These are phyloP conservation scores for Paecilomyces fulvus DNA, from an alignment of 2,329 filamentous ascomycete species.

Conservation along the genomic window DNA sequence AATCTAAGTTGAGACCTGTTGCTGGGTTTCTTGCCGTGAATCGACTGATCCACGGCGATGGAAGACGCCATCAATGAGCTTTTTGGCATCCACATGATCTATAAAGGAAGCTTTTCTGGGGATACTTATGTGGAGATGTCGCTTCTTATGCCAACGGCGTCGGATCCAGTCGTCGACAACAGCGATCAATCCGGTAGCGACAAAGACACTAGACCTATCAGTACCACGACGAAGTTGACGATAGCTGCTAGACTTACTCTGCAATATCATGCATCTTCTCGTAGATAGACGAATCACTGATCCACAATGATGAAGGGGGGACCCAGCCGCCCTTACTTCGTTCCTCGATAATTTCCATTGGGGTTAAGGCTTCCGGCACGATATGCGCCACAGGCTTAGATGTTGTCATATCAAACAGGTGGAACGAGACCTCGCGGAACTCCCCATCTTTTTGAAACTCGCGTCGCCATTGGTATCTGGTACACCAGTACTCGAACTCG, in stretches of 20 bases:
- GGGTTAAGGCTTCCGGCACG: conserved; percentile 67
- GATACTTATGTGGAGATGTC: conserved; percentile 43
- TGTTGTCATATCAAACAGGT: conserved; percentile 62
- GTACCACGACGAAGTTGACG: background rate
- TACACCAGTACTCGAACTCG: conserved; percentile 90
- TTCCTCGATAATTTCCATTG: conserved; percentile 62
- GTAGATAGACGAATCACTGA: conserved; percentile 65
- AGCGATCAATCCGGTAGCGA: conserved; percentile 80
- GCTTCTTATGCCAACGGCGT: conserved; percentile 58
- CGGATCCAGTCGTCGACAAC: conserved; percentile 90
- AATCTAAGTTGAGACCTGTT: conserved; percentile 1
- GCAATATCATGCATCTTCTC: conserved; percentile 68
- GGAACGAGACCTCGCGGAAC: conserved; percentile 62
- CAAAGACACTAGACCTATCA: conserved; percentile 58
- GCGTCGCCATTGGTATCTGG: conserved; percentile 75
- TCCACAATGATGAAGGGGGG: conserved; percentile 82
- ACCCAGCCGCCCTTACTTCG: conserved; percentile 78
- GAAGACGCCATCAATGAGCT: conserved; percentile 57
- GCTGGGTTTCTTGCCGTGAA: background rate
- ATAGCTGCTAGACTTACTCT: conserved; percentile 55
- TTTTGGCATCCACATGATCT: conserved; percentile 55
- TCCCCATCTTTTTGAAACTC: conserved; percentile 59
- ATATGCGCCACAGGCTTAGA: conserved; percentile 70
- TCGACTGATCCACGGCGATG: conserved; percentile 40
- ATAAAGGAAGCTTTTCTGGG: conserved; percentile 47